Evolutionary conservation across 2,329 filamentous ascomycete genomes (phyloP).

Genomic region (Alternaria sp.): DNA sequence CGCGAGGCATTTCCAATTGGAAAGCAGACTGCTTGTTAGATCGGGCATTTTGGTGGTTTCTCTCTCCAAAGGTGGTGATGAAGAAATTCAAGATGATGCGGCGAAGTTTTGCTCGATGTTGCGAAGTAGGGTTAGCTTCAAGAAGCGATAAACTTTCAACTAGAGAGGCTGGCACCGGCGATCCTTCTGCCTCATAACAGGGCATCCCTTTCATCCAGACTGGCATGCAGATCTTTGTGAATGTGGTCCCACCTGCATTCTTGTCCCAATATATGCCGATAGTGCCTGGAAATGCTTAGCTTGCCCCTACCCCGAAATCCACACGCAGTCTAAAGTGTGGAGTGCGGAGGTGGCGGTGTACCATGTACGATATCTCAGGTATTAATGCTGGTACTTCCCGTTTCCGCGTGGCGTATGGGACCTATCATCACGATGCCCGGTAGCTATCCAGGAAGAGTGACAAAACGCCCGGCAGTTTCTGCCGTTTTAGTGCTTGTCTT

Average conservation of each 20-base stretch:
- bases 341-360: conserved; percentile 23
- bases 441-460: neutral
- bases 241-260: neutral
- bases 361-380: neutral
- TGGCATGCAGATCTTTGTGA: conserved; percentile 16
- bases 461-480: neutral
- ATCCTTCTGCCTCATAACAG: neutral
- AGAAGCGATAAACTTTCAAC: neutral
- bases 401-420: neutral
- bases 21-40: conserved; percentile 38
- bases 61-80: neutral
- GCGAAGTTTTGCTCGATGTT: neutral
- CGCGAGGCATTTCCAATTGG: conserved; percentile 57
- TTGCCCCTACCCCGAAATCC: conserved; percentile 22
- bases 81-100: neutral
- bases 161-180: neutral
- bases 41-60: conserved; percentile 27
- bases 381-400: neutral
- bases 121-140: neutral
- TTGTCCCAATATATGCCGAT: conserved; percentile 28
- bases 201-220: neutral
- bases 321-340: conserved; percentile 24
- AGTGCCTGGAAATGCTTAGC: conserved; percentile 20
- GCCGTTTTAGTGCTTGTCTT: neutral
- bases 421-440: neutral